Evolutionary conservation across 139 green algal genomes (phyloP).

Genomic region (Coccomyxa sp.): DNA sequence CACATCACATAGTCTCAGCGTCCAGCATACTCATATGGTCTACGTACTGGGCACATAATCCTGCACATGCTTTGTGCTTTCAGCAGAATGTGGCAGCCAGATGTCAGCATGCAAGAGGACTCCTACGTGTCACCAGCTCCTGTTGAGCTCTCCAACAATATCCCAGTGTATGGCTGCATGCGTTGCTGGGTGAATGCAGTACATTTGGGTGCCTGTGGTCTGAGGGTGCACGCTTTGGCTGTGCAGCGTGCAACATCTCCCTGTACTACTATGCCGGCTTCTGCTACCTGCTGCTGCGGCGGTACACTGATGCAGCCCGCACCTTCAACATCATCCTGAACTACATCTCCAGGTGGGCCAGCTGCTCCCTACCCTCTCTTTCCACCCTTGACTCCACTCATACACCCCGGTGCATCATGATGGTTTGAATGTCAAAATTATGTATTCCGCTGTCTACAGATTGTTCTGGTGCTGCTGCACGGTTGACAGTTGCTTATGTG

Average conservation of each 20-base stretch:
- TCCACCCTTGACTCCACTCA: too few relatives aligned
- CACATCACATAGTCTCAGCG: not conserved
- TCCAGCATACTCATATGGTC: not conserved
- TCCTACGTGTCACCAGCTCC: too few relatives aligned
- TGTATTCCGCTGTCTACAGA: too few relatives aligned
- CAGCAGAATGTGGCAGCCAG: too few relatives aligned
- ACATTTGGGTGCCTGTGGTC: not conserved
- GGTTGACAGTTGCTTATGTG: not conserved
- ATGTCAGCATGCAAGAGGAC: too few relatives aligned
- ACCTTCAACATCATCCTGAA: constrained; percentile 85
- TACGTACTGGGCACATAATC: too few relatives aligned
- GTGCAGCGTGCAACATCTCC: constrained; percentile 73
- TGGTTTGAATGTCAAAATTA: too few relatives aligned
- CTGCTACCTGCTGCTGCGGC: constrained; percentile 85
- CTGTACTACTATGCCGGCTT: constrained; percentile 95
- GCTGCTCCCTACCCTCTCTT: not conserved
- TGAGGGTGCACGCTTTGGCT: not conserved
- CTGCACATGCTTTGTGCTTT: too few relatives aligned
- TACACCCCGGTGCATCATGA: too few relatives aligned
- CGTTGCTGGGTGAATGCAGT: too few relatives aligned
- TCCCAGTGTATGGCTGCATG: too few relatives aligned
- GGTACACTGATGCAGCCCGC: constrained; percentile 81
- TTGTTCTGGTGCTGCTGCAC: not conserved
- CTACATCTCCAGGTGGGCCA: constrained; percentile 66
- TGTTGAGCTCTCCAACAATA: too few relatives aligned